Percentiles rank a stretch among this genome's conserved stretches.
These are phyloP conservation scores for Laburnicola sp. DNA, from an alignment of 2,329 filamentous ascomycete species.

Conservation along the genomic window DNA sequence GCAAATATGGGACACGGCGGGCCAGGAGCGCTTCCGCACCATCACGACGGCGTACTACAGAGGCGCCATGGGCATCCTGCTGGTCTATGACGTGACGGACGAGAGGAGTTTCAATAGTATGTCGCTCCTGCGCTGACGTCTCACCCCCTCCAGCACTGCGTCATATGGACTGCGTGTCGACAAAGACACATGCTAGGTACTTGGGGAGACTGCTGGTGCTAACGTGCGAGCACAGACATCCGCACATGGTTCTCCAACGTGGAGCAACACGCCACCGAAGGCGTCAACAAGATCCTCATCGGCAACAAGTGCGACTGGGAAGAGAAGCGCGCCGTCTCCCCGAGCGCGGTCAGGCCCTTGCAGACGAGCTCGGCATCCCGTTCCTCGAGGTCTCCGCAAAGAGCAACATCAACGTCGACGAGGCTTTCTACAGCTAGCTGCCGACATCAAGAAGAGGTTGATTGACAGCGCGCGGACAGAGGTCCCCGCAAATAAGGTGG, in stretches of 20 bases:
- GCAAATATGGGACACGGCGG: slow-evolving; percentile 99
- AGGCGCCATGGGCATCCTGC: slow-evolving; percentile 95
- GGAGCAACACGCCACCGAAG: slow-evolving; percentile 96
- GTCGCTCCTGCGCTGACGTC: slow-evolving; percentile 37
- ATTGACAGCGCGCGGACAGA: slow-evolving; percentile 88
- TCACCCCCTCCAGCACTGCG: neutral
- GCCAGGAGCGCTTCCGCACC: slow-evolving; percentile 96
- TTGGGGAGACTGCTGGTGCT: slow-evolving; percentile 9
- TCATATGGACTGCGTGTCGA: neutral
- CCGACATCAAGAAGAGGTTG: slow-evolving; percentile 97
- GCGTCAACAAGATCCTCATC: slow-evolving; percentile 99
- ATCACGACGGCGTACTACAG: slow-evolving; percentile 99
- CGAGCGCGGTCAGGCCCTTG: slow-evolving; percentile 88
- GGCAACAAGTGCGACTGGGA: slow-evolving; percentile 99
- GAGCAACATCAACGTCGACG: slow-evolving; percentile 99
- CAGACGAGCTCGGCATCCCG: slow-evolving; percentile 93
- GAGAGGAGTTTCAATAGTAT: slow-evolving; percentile 93
- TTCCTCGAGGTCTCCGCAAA: slow-evolving; percentile 99
- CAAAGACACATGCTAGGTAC: neutral
- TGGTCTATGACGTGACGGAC: slow-evolving; percentile 98
- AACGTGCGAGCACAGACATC: slow-evolving; percentile 68
- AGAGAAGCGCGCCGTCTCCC: slow-evolving; percentile 92
- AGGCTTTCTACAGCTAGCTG: slow-evolving; percentile 94
- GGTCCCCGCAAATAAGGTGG: slow-evolving; percentile 35
- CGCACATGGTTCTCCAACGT: slow-evolving; percentile 99